Conservation (phyloP, 164 flowering plant species). For the Protea cynaroides region DNA sequence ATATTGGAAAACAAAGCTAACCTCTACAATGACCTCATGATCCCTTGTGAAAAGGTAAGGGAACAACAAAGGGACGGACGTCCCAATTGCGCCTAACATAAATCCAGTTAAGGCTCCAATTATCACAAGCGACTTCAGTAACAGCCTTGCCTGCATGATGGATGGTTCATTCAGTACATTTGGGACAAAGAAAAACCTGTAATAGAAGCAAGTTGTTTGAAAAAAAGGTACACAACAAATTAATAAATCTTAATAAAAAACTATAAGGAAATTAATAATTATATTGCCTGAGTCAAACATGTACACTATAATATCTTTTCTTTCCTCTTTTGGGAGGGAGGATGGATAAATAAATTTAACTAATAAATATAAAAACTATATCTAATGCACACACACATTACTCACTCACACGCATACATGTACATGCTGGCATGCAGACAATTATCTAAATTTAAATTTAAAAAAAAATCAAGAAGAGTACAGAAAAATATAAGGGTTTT, state of each 20-base stretch:
- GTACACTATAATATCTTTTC: no score
- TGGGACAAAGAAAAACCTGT: background rate
- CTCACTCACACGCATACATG: no score
- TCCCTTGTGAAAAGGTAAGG: conserved; percentile 79
- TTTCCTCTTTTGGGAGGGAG: no score
- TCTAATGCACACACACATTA: no score
- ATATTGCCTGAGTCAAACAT: background rate
- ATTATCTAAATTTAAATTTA: no score
- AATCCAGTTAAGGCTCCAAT: conserved; percentile 73
- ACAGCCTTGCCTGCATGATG: conserved; percentile 55
- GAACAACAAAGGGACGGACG: conserved; percentile 63
- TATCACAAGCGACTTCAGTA: conserved; percentile 74
- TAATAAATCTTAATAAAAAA: background rate
- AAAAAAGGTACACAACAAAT: no score
- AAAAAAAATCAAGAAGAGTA: no score
- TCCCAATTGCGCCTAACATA: conserved; percentile 56
- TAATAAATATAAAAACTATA: no score
- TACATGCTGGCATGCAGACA: no score
- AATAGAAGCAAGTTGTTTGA: no score
- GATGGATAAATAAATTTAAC: no score
- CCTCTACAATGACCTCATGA: conserved; percentile 58
- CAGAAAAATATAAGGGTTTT: no score
- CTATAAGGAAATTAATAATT: background rate
- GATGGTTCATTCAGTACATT: conserved; percentile 4
- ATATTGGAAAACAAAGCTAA: conserved; percentile 20